Evolutionary conservation across 2,329 filamentous ascomycete species (phyloP).

Genomic region (Catunica adiposa): DNA sequence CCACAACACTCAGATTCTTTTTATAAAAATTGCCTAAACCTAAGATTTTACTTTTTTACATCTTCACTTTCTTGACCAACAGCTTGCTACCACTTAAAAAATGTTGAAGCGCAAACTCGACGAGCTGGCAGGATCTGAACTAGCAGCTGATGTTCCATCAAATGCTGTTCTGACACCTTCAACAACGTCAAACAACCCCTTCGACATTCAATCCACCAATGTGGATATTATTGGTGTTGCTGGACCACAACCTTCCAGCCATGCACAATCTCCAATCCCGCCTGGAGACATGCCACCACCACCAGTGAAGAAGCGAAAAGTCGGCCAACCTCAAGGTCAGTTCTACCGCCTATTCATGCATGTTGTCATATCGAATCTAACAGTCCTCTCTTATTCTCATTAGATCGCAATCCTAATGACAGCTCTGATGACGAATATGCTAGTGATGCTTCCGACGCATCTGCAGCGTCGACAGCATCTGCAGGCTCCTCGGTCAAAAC

Average conservation of each 20-base stretch:
- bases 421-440: conserved; percentile 10
- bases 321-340: too few relatives aligned
- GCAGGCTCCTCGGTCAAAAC: conserved; percentile 23
- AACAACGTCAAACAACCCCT: neutral
- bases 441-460: conserved; percentile 8
- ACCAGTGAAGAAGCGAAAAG: neutral
- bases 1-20: too few relatives aligned
- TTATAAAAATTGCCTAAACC: too few relatives aligned
- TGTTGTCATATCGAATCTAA: neutral
- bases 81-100: neutral
- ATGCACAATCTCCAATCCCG: neutral
- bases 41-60: neutral
- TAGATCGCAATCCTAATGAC: neutral
- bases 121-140: neutral
- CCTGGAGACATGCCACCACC: neutral
- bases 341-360: too few relatives aligned
- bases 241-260: neutral
- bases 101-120: conserved; percentile 1
- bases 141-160: neutral
- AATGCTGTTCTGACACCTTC: neutral
- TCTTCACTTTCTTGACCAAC: neutral
- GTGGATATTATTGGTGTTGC: neutral
- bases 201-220: neutral
- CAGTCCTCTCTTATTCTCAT: neutral
- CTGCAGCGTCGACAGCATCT: conserved; percentile 6